Conservation (phyloP, 306 rosid species). For the Cucurbita ficifolia region DNA sequence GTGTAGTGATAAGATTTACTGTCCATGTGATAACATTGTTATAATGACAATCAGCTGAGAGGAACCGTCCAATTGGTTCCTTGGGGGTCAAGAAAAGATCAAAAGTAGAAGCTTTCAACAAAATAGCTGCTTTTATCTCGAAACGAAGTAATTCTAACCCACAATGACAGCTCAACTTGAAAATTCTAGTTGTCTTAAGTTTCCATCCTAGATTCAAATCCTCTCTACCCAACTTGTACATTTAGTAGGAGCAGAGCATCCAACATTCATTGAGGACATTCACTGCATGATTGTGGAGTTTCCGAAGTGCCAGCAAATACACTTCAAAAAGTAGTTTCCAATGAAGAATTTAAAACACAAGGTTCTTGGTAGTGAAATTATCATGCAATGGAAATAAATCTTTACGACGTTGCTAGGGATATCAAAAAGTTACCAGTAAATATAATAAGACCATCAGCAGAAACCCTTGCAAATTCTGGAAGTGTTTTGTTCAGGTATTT, state of each 20-base stretch:
- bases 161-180: not conserved
- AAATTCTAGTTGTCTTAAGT: not conserved
- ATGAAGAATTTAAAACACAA: not conserved
- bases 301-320: not conserved
- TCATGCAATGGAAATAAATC: not conserved
- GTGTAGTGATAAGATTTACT: not conserved
- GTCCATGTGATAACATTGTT: not conserved
- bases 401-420: not conserved
- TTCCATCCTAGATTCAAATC: not conserved
- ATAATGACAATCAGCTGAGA: not conserved
- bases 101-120: not conserved
- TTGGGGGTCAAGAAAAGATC: not conserved
- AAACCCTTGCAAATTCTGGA: conserved; percentile 75
- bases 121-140: not conserved
- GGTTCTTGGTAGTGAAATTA: not conserved
- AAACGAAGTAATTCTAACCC: not conserved
- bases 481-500: conserved; percentile 73
- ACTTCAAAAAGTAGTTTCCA: not conserved
- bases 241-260: not conserved
- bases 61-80: not conserved
- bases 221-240: not conserved
- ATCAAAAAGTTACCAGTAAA: conserved; percentile 42
- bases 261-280: not conserved
- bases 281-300: not conserved
- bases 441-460: conserved; percentile 54